These are phyloP conservation scores for Beauveria australis DNA, from an alignment of 2,329 filamentous ascomycete genomes.

Conservation along the genomic window DNA sequence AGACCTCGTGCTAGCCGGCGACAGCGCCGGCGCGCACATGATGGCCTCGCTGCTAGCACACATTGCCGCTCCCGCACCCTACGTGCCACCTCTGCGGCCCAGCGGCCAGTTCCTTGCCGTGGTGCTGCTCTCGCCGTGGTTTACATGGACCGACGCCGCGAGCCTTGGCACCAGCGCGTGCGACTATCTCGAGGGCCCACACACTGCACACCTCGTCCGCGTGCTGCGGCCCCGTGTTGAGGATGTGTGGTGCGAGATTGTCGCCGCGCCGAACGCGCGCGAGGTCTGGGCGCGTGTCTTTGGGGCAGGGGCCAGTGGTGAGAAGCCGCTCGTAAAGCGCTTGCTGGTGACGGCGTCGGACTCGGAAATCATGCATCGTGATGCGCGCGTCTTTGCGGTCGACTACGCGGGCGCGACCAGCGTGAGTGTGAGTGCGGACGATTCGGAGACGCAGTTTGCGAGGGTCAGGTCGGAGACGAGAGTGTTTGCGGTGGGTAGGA, in stretches of 20 bases:
- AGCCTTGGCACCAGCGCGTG: conserved; percentile 13
- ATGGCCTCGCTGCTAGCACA: conserved; percentile 16
- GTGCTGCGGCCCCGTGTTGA: neutral
- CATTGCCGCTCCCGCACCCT: conserved; percentile 14
- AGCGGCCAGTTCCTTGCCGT: conserved; percentile 10
- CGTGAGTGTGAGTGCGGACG: neutral
- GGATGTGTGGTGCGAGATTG: conserved; percentile 9
- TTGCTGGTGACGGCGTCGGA: conserved; percentile 2
- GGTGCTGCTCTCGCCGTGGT: conserved; percentile 16
- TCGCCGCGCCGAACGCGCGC: neutral
- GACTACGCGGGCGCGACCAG: neutral
- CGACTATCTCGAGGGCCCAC: conserved; percentile 14
- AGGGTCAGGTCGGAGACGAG: neutral
- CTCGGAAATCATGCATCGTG: conserved; percentile 9
- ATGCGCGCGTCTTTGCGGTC: neutral
- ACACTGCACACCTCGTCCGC: neutral
- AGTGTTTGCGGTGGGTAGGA: conserved; percentile 5
- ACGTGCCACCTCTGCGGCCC: conserved; percentile 9
- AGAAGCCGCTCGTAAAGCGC: conserved; percentile 1
- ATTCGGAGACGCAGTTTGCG: neutral
- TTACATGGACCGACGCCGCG: conserved; percentile 14
- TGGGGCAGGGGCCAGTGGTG: neutral
- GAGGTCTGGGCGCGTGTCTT: conserved; percentile 8
- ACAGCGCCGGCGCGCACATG: conserved; percentile 18
- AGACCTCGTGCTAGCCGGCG: conserved; percentile 16